Percentiles rank a stretch among this genome's conserved stretches.
These are phyloP conservation scores for Trichosporon asahii DNA, from an alignment of 1,284 basidiomycete species.

Conservation along the genomic window DNA sequence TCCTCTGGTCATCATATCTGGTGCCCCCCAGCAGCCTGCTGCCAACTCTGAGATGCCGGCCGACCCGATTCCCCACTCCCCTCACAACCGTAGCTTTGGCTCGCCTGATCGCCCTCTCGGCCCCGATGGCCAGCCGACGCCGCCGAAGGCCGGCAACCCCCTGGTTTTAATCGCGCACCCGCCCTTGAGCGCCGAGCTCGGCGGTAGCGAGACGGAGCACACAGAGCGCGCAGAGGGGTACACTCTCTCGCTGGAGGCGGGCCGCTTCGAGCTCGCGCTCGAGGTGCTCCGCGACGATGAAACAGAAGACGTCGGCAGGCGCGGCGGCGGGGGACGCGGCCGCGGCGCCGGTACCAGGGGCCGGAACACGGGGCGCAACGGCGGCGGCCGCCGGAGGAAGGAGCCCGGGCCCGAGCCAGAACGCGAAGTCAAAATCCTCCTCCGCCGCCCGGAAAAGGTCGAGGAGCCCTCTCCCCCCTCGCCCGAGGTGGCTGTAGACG, in stretches of 20 bases:
- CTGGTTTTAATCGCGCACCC: slow-evolving; percentile 43
- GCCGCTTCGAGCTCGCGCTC: slow-evolving; percentile 41
- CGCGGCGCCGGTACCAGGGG: slow-evolving; percentile 18
- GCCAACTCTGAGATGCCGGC: slow-evolving; percentile 59
- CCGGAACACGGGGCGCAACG: slow-evolving; percentile 11
- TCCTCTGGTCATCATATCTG: slow-evolving; percentile 82
- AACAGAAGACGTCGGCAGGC: slow-evolving; percentile 28
- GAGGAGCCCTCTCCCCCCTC: background rate
- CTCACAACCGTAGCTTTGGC: slow-evolving; percentile 50
- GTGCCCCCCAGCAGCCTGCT: slow-evolving; percentile 17
- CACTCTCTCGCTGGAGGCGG: slow-evolving; percentile 42
- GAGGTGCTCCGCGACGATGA: slow-evolving; percentile 47
- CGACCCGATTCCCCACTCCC: slow-evolving; percentile 60
- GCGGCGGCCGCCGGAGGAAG: background rate
- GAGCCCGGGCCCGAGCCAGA: slow-evolving; percentile 25
- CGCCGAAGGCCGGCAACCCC: slow-evolving; percentile 52
- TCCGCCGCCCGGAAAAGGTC: slow-evolving; percentile 34
- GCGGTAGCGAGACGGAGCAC: slow-evolving; percentile 22
- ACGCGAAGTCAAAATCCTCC: slow-evolving; percentile 42
- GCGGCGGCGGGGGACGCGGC: slow-evolving; percentile 1
- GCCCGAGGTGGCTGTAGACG: background rate
- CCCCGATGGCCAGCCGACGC: slow-evolving; percentile 49
- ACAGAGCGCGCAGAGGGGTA: slow-evolving; percentile 44
- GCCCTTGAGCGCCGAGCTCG: slow-evolving; percentile 41
- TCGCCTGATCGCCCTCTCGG: slow-evolving; percentile 42